A percentile compares a stretch with the other conserved stretches of the same genome.
Conservation (phyloP, 176 grass and related monocot species). For the Canna indica region DNA sequence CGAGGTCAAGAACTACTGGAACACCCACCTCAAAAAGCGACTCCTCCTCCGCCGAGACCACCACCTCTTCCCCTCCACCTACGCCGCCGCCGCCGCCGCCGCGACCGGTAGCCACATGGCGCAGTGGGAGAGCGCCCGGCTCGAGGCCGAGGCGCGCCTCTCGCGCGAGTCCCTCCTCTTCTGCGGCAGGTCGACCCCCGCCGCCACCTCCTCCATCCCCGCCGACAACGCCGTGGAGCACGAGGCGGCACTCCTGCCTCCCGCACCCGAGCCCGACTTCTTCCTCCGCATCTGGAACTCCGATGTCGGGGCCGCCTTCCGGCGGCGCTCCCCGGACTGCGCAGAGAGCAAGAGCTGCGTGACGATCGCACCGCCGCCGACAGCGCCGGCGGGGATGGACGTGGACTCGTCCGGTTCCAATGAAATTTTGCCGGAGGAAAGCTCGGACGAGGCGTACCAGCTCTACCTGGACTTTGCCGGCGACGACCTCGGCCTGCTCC, state of each 20-base stretch:
- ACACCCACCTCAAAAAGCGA: conserved; percentile 90
- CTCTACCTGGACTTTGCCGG: conserved; percentile 56
- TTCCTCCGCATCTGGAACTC: conserved; percentile 94
- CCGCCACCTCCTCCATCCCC: conserved; percentile 19
- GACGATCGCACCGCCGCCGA: conserved; percentile 4
- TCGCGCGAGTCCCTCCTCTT: conserved; percentile 50
- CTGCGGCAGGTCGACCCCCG: conserved; percentile 17
- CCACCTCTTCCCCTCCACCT: conserved; percentile 2
- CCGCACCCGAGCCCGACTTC: conserved; percentile 36
- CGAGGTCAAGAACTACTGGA: conserved; percentile 99
- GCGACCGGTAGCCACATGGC: conserved; percentile 68
- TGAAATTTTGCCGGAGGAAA: conserved; percentile 19
- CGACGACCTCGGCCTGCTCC: conserved; percentile 54
- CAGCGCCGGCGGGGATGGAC: conserved; percentile 16
- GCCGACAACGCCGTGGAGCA: conserved; percentile 14
- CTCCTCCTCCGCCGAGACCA: conserved; percentile 24
- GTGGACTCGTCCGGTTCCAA: conserved; percentile 52
- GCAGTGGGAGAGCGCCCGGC: conserved; percentile 75
- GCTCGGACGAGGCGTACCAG: conserved; percentile 53
- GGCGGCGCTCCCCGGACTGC: not conserved
- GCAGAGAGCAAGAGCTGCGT: conserved; percentile 24
- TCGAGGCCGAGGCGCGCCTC: conserved; percentile 83
- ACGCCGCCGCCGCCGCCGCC: conserved; percentile 25
- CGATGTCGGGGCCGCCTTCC: conserved; percentile 71
- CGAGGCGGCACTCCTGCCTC: not conserved